phyloP scores from a whole-genome alignment of 2,329 filamentous ascomycete species.

The Trichophyton rubrum region DNA sequence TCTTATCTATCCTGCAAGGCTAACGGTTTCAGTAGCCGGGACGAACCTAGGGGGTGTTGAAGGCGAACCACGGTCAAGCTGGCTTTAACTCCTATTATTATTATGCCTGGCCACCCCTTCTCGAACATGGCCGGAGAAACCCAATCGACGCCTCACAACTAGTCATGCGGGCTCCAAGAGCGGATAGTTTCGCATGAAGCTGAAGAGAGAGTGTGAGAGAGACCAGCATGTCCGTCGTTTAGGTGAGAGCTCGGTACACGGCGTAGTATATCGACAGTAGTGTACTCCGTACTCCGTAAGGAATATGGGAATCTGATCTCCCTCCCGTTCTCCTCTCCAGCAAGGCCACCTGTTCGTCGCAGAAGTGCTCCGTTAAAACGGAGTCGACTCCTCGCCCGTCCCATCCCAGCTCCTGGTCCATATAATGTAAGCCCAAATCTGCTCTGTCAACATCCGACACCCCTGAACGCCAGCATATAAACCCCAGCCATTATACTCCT shows the following conservation, averaged over 20 bases:
- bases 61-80: background rate
- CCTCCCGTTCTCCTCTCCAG: background rate
- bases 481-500: background rate
- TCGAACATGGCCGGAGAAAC: background rate
- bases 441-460: background rate
- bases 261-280: too few relatives aligned
- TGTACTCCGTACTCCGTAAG: background rate
- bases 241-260: too few relatives aligned
- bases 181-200: background rate
- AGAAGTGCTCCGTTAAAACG: background rate
- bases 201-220: background rate
- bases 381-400: background rate
- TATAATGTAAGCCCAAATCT: background rate
- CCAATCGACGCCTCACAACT: background rate
- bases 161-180: background rate
- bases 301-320: background rate
- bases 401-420: too few relatives aligned
- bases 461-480: background rate
- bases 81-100: background rate
- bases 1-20: background rate
- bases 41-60: background rate
- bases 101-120: background rate
- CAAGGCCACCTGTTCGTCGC: slow-evolving; percentile 2
- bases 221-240: too few relatives aligned
- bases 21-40: slow-evolving; percentile 3